phyloP scores from a whole-genome alignment of 2,329 filamentous ascomycete species.

The Thermoascus crustaceus region DNA sequence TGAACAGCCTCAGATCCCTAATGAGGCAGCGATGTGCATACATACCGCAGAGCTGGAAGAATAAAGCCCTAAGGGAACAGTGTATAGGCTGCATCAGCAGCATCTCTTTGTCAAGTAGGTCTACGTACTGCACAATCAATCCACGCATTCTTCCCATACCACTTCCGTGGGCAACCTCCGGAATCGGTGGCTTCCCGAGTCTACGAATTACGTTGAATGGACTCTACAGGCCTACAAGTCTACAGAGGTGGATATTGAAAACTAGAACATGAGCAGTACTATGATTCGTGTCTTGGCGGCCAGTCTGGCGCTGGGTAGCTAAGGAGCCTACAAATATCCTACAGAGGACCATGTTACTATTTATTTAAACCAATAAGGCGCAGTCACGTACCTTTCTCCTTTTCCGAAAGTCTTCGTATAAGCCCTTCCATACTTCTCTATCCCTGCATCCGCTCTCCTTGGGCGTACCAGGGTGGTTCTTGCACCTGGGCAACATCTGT shows the following conservation, averaged over 20 bases:
- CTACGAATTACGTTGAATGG: too few species aligned
- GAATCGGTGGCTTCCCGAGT: too few species aligned
- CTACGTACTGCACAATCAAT: too few species aligned
- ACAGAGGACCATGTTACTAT: background rate
- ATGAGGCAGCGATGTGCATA: too few species aligned
- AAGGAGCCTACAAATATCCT: conserved; percentile 29
- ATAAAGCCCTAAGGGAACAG: too few species aligned
- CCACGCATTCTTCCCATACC: too few species aligned
- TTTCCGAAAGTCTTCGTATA: conserved; percentile 30
- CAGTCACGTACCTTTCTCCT: conserved; percentile 19
- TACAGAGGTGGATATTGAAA: background rate
- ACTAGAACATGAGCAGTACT: background rate
- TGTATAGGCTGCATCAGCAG: too few species aligned
- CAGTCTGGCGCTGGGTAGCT: conserved; percentile 30
- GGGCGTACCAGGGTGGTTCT: conserved; percentile 25
- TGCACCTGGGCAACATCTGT: conserved; percentile 26
- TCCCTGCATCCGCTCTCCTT: conserved; percentile 31
- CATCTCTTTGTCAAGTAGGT: too few species aligned
- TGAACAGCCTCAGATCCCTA: too few species aligned
- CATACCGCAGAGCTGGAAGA: too few species aligned
- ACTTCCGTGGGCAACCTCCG: too few species aligned
- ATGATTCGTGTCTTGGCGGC: conserved; percentile 11
- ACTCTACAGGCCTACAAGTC: background rate
- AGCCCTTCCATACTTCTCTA: conserved; percentile 28
- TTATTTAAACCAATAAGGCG: background rate